A percentile compares a stretch with the other conserved stretches of the same genome.
phyloP scores from a whole-genome alignment of 345 rosid species.

The Crucihimalaya himalaica region DNA sequence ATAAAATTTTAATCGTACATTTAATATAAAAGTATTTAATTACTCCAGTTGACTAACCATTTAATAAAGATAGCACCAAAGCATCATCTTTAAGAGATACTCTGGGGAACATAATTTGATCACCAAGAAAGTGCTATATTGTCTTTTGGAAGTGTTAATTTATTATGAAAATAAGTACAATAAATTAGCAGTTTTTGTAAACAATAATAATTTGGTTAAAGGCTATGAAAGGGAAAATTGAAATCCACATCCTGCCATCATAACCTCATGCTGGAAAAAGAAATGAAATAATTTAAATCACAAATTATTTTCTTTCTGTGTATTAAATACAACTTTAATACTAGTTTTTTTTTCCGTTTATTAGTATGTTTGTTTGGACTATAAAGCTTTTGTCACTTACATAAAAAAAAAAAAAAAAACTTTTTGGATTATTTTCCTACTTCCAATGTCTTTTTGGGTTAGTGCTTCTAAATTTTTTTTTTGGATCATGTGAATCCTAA shows the following conservation, averaged over 20 bases:
- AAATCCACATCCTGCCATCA: constrained; percentile 38
- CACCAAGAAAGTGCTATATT: background rate
- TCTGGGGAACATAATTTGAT: background rate
- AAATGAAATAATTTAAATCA: background rate
- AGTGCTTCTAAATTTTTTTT: constrained; percentile 19
- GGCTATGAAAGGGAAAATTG: constrained; percentile 6
- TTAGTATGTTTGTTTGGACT: background rate
- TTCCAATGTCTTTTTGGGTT: constrained; percentile 25
- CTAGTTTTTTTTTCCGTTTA: constrained; percentile 1
- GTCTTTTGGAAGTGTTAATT: background rate
- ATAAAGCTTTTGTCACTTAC: constrained; percentile 12
- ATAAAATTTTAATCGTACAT: background rate
- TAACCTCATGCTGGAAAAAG: constrained; percentile 32
- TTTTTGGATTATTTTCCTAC: constrained; percentile 1
- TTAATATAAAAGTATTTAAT: background rate
- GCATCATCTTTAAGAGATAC: background rate
- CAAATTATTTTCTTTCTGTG: background rate
- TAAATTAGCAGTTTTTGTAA: background rate
- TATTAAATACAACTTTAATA: background rate
- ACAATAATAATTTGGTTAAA: constrained; percentile 1
- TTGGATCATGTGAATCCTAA: constrained; percentile 41
- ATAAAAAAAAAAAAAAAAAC: background rate
- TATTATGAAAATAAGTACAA: background rate
- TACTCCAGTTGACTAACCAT: background rate
- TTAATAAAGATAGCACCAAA: background rate